Conservation (phyloP, 2,329 filamentous ascomycete species). For the Cladosporium colombiae region DNA sequence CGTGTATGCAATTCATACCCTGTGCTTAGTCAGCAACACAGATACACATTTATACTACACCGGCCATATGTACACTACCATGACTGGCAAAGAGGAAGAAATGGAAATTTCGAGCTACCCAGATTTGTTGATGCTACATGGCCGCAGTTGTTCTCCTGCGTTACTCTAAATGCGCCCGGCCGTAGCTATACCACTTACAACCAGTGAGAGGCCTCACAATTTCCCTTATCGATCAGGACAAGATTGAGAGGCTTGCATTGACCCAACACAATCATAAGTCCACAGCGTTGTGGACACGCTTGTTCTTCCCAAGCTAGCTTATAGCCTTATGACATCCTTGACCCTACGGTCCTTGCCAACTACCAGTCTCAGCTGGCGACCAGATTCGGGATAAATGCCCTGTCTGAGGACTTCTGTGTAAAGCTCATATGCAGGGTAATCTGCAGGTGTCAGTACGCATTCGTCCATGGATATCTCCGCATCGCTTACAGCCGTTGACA, state of each 20-base stretch:
- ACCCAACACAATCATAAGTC: not conserved
- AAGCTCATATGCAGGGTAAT: slow-evolving; percentile 59
- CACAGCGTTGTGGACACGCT: not conserved
- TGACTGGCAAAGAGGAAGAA: not conserved
- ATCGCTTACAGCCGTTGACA: slow-evolving; percentile 62
- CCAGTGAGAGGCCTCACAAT: not conserved
- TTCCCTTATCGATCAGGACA: not conserved
- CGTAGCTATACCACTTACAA: not conserved
- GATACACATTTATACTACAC: not conserved
- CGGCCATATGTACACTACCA: not conserved
- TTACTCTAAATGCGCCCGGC: too few species aligned
- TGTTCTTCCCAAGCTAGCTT: not conserved
- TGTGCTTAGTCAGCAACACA: not conserved
- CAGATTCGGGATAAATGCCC: slow-evolving; percentile 50
- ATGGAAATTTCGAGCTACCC: not conserved
- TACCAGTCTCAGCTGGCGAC: slow-evolving; percentile 53
- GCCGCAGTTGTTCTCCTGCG: too few species aligned
- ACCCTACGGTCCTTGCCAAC: slow-evolving; percentile 51
- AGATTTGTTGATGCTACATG: too few species aligned
- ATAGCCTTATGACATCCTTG: slow-evolving; percentile 30
- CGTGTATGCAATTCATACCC: not conserved
- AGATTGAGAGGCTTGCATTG: not conserved
- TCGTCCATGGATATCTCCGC: not conserved
- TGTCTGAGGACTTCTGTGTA: slow-evolving; percentile 52
- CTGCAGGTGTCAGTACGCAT: slow-evolving; percentile 22